Conservation (phyloP, 2,329 filamentous ascomycete genomes). For the Coleophoma eucalyptorum region DNA sequence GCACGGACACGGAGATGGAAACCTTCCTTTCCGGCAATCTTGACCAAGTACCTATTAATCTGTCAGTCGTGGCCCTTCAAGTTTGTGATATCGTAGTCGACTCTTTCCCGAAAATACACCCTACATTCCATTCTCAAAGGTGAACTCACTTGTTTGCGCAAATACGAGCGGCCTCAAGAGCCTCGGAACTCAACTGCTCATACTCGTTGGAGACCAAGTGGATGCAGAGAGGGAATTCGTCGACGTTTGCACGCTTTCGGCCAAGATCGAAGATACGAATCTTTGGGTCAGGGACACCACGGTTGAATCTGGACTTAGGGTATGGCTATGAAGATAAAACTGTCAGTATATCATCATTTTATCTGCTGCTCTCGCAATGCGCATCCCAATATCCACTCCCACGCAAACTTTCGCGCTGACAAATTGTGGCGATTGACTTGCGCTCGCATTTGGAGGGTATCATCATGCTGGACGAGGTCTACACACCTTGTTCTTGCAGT, state of each 20-base stretch:
- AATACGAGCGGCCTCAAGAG: constrained; percentile 98
- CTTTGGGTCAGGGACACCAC: constrained; percentile 85
- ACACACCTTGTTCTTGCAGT: constrained; percentile 99
- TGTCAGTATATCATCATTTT: constrained; percentile 11
- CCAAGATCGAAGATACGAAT: constrained; percentile 98
- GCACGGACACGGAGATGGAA: constrained; percentile 79
- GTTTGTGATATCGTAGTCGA: too few species aligned
- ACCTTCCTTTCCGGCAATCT: constrained; percentile 67
- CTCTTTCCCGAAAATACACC: too few species aligned
- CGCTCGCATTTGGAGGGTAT: neutral
- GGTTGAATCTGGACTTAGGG: constrained; percentile 99
- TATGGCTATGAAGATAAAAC: constrained; percentile 62
- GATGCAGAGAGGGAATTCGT: constrained; percentile 99
- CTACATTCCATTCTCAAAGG: neutral
- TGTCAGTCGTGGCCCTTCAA: constrained; percentile 4
- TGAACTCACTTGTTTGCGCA: constrained; percentile 91
- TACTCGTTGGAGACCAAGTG: constrained; percentile 99
- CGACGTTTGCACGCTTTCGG: constrained; percentile 97
- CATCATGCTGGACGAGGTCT: neutral
- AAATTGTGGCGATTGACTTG: constrained; percentile 5
- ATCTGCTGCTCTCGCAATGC: neutral
- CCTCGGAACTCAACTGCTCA: constrained; percentile 99
- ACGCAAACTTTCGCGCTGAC: neutral
- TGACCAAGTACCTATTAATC: constrained; percentile 53
- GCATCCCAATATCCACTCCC: neutral